Base-by-base conservation (phyloP, 2,329 filamentous ascomycete species). In the Phialemoniopsis sp. region DNA sequence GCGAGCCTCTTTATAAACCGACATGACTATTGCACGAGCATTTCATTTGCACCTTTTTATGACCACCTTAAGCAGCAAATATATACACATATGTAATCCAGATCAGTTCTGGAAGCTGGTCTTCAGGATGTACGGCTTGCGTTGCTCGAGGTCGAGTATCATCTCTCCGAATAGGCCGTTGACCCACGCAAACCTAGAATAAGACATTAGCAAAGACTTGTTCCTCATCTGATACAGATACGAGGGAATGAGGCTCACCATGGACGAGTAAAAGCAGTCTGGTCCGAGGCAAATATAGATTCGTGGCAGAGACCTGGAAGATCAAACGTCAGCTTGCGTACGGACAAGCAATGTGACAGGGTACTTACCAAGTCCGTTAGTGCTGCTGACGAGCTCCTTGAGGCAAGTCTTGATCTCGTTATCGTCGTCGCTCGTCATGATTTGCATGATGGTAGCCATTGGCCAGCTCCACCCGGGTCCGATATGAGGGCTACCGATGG, bases 401-500 rank as follows among this genome's bases (percentile, higher is more conserved):
- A 87, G 59, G 37, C 70, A 69, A 19, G 64, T 58, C 40, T 58
- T 59, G 39, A 87, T 85, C 60, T 85, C 42, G 16, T 29, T 80
- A 4, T 47, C 48, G 29, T 60, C 53, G 43, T 50, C 57, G 0
- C 62, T 64, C 4, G 74, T 78, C 46, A 76, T 67, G 15, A 69
- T 72, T 1, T 66, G 68, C n/a, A 76, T 70, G 10, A 76, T 72
- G 21, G 67, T 63, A 1, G 73, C 70, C 74, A 79, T 78, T 1
- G 75, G 74, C 75, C 75, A 78, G 0, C 72, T 69, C 28, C 63
- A 62, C 0, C 72, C 73, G 0, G 73, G 70, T 0, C 87, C 86
- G 41, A 89, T 80, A 49, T 75, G 74, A 4, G 72, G 71, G 2
- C 72, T 87, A 8, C 89, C 88, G 40, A 93, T 84, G 2, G 83